Conservation (phyloP, 345 rosid species). For the Acer negundo region DNA sequence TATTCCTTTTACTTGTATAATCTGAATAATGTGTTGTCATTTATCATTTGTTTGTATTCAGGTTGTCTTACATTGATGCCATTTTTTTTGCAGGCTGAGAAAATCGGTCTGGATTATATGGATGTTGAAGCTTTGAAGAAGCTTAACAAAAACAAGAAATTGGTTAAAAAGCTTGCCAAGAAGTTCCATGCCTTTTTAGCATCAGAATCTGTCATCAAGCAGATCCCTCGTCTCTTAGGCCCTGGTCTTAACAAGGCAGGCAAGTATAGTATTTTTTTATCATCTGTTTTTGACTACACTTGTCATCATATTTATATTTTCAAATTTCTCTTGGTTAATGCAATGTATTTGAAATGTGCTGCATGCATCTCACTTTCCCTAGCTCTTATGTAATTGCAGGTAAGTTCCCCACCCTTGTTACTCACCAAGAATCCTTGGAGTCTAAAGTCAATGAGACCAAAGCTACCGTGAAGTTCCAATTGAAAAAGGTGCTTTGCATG, state of each 20-base stretch:
- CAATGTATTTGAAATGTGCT: neutral
- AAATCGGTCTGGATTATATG: constrained; percentile 68
- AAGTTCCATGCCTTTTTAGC: constrained; percentile 79
- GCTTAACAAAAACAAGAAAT: constrained; percentile 77
- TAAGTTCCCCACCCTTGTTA: constrained; percentile 77
- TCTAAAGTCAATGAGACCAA: constrained; percentile 75
- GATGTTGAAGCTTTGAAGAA: constrained; percentile 77
- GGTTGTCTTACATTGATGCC: neutral
- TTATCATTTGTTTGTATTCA: too few relatives aligned
- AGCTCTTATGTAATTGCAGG: constrained; percentile 39
- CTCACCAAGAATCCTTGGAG: constrained; percentile 76
- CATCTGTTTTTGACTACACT: neutral
- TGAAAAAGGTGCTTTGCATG: constrained; percentile 84
- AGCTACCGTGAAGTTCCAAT: constrained; percentile 79
- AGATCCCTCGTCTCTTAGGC: constrained; percentile 83
- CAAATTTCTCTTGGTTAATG: neutral
- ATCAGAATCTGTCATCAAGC: constrained; percentile 82
- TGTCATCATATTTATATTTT: neutral
- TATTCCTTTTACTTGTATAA: neutral
- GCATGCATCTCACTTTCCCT: neutral
- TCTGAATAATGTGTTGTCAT: neutral
- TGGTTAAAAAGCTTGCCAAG: constrained; percentile 83
- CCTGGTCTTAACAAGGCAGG: constrained; percentile 95
- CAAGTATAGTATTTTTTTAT: constrained; percentile 32
- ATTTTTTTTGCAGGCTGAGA: constrained; percentile 53